Conservation (phyloP, 129 eudicot genomes). For the Saposhnikovia divaricata region DNA sequence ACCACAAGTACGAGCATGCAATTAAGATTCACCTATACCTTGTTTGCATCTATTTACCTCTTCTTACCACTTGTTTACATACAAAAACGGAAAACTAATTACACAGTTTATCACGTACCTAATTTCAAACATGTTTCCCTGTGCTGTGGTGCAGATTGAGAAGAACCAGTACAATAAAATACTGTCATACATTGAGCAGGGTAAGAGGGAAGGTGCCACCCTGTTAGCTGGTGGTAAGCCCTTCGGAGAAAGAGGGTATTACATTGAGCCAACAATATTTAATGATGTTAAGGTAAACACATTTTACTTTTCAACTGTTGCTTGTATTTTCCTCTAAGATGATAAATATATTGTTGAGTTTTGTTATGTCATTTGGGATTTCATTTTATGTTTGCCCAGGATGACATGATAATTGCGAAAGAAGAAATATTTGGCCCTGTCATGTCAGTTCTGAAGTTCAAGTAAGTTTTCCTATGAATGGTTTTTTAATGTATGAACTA, state of each 20-base stretch:
- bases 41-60: neutral
- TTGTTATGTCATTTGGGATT: neutral
- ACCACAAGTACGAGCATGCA: conserved; percentile 51
- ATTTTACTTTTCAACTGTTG: neutral
- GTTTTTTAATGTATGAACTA: neutral
- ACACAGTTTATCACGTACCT: neutral
- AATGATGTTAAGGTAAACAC: conserved; percentile 47
- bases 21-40: neutral
- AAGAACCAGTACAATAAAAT: conserved; percentile 53
- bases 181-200: conserved; percentile 60
- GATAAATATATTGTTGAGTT: neutral
- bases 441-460: conserved; percentile 68
- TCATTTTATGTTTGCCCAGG: conserved; percentile 26
- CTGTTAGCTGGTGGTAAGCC: conserved; percentile 62
- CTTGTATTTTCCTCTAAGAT: neutral
- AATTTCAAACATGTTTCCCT: neutral
- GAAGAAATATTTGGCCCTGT: conserved; percentile 94
- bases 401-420: conserved; percentile 63
- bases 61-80: neutral
- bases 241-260: conserved; percentile 43
- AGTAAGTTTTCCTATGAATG: conserved; percentile 39
- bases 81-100: neutral
- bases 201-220: conserved; percentile 79
- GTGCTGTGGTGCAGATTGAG: conserved; percentile 34
- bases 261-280: conserved; percentile 76